These are phyloP conservation scores for Zygosaccharomyces kombuchaensis DNA, from an alignment of 805 yeast genomes.

Conservation along the genomic window DNA sequence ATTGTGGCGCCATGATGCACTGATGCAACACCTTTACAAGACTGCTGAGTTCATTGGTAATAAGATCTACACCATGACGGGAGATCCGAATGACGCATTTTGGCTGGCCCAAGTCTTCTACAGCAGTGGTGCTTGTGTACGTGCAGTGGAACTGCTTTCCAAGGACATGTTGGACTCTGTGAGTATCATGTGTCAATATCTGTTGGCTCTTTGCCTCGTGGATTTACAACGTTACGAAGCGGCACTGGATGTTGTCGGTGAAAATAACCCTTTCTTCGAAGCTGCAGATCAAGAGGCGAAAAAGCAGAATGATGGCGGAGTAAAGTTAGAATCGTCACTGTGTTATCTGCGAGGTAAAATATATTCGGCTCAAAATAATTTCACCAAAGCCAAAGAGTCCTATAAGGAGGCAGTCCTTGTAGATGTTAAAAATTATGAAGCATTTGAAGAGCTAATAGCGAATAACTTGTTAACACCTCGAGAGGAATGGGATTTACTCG, in stretches of 20 bases:
- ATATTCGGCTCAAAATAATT: conserved; percentile 75
- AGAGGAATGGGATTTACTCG: conserved; percentile 82
- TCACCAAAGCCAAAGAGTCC: conserved; percentile 80
- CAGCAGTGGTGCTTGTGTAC: conserved; percentile 65
- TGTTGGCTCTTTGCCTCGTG: conserved; percentile 69
- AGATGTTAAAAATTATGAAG: conserved; percentile 91
- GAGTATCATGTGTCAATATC: conserved; percentile 72
- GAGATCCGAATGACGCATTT: conserved; percentile 89
- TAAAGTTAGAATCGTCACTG: conserved; percentile 81
- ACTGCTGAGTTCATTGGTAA: conserved; percentile 93
- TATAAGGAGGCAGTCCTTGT: conserved; percentile 80
- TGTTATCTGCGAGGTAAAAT: conserved; percentile 81
- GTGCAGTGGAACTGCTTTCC: conserved; percentile 70
- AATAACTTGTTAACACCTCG: conserved; percentile 73
- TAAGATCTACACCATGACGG: conserved; percentile 76
- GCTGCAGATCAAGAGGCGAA: conserved; percentile 13
- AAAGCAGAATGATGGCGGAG: conserved; percentile 61
- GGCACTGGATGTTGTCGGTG: conserved; percentile 82
- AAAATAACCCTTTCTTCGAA: conserved; percentile 63
- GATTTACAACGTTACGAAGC: conserved; percentile 80
- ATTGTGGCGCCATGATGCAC: conserved; percentile 90
- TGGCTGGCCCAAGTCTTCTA: conserved; percentile 93
- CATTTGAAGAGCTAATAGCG: conserved; percentile 71
- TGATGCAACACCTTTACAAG: conserved; percentile 83
- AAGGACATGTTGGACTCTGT: conserved; percentile 49